Evolutionary conservation across 495 filamentous ascomycete species (phyloP).

Genomic region (Penicillium chermesinum): DNA sequence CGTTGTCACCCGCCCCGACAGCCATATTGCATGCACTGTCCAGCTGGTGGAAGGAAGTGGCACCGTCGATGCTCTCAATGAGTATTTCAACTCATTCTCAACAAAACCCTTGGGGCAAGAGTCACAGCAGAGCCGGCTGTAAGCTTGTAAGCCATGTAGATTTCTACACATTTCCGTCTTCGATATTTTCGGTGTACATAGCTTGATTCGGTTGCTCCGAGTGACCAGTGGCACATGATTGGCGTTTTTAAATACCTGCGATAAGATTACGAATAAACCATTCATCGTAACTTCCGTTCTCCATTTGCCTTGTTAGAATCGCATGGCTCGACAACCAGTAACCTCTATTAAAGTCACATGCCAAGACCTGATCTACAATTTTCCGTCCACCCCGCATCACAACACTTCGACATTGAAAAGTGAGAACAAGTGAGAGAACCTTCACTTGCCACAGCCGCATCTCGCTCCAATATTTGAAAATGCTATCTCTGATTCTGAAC

Average conservation of each 20-base stretch:
- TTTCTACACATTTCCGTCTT: slow-evolving; percentile 18
- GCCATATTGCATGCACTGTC: slow-evolving; percentile 74
- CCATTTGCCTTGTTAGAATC: not conserved
- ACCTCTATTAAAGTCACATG: slow-evolving; percentile 16
- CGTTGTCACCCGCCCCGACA: slow-evolving; percentile 79
- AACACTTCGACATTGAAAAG: slow-evolving; percentile 6
- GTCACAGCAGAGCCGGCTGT: slow-evolving; percentile 38
- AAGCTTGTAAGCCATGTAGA: too few species aligned
- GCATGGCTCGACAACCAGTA: not conserved
- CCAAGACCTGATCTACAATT: slow-evolving; percentile 24
- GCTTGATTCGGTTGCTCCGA: slow-evolving; percentile 16
- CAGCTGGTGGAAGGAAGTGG: slow-evolving; percentile 66
- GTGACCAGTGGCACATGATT: slow-evolving; percentile 29
- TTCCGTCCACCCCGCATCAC: slow-evolving; percentile 27
- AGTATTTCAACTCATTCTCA: slow-evolving; percentile 70
- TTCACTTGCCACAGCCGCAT: slow-evolving; percentile 8
- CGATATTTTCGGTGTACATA: slow-evolving; percentile 19
- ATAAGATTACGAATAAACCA: slow-evolving; percentile 10
- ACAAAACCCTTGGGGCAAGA: slow-evolving; percentile 40
- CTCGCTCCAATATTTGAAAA: slow-evolving; percentile 30
- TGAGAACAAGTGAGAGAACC: too few species aligned
- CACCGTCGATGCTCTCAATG: slow-evolving; percentile 76
- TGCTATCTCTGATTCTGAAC: slow-evolving; percentile 74
- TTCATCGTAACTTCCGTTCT: not conserved
- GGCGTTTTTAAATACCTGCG: slow-evolving; percentile 24